Percentiles rank a stretch among this genome's conserved stretches.
Evolutionary conservation across 129 eudicot genomes (phyloP).

Genomic region (Tagetes erecta): DNA sequence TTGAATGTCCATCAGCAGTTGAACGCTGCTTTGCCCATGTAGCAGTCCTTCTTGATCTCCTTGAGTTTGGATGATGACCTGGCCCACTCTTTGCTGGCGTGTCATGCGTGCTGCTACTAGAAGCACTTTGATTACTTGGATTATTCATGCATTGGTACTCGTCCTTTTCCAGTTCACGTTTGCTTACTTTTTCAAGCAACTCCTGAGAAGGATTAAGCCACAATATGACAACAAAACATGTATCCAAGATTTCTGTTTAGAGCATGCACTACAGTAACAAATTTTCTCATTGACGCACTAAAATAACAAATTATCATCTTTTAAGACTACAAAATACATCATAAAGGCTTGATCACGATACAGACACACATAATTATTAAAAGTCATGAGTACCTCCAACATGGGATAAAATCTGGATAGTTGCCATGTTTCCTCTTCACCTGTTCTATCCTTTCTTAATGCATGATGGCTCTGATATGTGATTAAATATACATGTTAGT

Average conservation of each 20-base stretch:
- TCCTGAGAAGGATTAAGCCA: conserved; percentile 38
- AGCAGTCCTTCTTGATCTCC: conserved; percentile 77
- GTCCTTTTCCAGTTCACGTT: conserved; percentile 44
- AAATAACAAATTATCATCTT: not conserved
- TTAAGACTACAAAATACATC: not conserved
- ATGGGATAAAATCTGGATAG: conserved; percentile 77
- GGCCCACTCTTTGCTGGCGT: conserved; percentile 39
- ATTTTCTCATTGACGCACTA: not conserved
- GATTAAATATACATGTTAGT: too few relatives aligned
- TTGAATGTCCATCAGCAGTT: conserved; percentile 69
- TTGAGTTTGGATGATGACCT: conserved; percentile 56
- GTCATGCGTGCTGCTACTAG: conserved; percentile 31
- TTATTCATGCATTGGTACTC: conserved; percentile 54
- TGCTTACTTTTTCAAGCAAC: conserved; percentile 50
- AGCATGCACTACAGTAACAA: not conserved
- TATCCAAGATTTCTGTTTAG: not conserved
- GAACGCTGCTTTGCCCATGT: conserved; percentile 69
- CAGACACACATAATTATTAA: not conserved
- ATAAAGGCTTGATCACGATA: not conserved
- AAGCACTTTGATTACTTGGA: conserved; percentile 39
- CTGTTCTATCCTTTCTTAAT: conserved; percentile 74
- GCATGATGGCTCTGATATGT: conserved; percentile 48
- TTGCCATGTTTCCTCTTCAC: conserved; percentile 91
- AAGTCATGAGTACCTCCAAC: conserved; percentile 66
- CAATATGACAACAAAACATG: not conserved